These are phyloP conservation scores for Brassica hybrid DNA, from an alignment of 441 rosid genomes.

Conservation along the genomic window DNA sequence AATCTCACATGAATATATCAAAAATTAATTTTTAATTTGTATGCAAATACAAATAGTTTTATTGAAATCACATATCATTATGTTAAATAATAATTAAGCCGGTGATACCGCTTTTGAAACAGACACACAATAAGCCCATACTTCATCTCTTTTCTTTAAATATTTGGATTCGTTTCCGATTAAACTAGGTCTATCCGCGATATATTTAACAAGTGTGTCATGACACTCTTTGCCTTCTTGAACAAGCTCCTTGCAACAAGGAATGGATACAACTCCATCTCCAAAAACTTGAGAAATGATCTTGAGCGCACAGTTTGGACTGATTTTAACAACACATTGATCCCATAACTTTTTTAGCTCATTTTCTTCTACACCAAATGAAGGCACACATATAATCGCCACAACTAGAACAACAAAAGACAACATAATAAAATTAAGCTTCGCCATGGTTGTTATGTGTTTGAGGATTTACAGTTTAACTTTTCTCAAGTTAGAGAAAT, in stretches of 20 bases:
- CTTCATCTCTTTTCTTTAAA: not conserved
- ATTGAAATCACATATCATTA: too few species aligned
- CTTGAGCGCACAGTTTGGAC: not conserved
- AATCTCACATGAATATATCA: not conserved
- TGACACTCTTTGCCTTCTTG: conserved; percentile 20
- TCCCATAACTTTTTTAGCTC: conserved; percentile 12
- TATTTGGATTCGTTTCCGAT: not conserved
- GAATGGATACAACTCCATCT: not conserved
- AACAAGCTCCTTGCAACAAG: conserved; percentile 19
- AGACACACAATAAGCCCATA: not conserved
- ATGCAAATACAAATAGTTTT: not conserved
- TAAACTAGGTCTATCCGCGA: not conserved
- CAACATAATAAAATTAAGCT: not conserved
- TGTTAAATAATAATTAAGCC: not conserved
- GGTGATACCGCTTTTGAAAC: not conserved
- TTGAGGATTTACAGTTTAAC: not conserved
- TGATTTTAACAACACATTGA: conserved; percentile 11
- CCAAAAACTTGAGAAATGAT: conserved; percentile 10
- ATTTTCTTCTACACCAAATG: not conserved
- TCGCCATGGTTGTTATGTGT: not conserved
- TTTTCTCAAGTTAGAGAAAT: not conserved
- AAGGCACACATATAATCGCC: not conserved
- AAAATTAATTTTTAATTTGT: not conserved
- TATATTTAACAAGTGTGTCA: conserved; percentile 18
- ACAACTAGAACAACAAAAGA: not conserved